phyloP scores from a whole-genome alignment of 805 yeast genomes.

The Saccharomycopsis sp. region DNA sequence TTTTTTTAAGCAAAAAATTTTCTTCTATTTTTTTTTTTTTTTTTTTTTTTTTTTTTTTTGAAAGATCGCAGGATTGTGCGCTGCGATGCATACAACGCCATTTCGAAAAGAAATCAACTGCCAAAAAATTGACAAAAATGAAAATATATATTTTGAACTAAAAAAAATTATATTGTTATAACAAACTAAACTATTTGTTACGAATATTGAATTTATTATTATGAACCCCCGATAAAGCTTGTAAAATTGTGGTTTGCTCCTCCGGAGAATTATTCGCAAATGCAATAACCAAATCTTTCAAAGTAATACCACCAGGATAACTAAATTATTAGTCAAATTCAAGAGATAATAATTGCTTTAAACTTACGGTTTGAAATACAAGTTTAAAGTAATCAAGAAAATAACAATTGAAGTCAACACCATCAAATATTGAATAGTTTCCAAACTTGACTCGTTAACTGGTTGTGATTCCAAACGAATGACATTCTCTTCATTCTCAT shows the following conservation, averaged over 20 bases:
- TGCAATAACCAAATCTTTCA: not conserved
- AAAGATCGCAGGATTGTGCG: too few species aligned
- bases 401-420: not conserved
- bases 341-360: not conserved
- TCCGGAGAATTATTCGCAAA: constrained; percentile 1
- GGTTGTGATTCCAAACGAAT: not conserved
- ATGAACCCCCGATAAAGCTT: too few species aligned
- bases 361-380: constrained; percentile 4
- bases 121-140: too few species aligned
- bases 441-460: not conserved
- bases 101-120: too few species aligned
- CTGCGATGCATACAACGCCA: too few species aligned
- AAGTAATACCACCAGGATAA: not conserved
- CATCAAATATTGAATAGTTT: not conserved
- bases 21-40: too few species aligned
- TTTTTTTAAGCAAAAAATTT: too few species aligned
- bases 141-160: too few species aligned
- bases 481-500: not conserved
- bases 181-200: too few species aligned
- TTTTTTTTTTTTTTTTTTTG: too few species aligned
- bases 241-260: not conserved
- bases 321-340: not conserved
- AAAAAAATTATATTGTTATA: too few species aligned
- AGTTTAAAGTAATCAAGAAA: not conserved
- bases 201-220: too few species aligned